phyloP scores from a whole-genome alignment of 1,284 basidiomycete genomes.

The Ceratobasidium sp. region DNA sequence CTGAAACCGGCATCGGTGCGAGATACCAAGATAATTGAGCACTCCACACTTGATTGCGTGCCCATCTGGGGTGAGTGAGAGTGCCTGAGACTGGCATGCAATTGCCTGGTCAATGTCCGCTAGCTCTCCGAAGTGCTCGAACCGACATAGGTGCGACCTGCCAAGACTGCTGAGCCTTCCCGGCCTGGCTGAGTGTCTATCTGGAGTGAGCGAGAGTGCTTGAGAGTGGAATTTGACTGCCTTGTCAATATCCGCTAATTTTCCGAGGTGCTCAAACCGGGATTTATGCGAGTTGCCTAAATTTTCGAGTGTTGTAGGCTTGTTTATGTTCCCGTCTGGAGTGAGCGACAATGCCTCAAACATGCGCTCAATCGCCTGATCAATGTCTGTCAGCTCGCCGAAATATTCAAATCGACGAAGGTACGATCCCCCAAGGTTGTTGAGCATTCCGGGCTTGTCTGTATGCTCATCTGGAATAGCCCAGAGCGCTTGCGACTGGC shows the following conservation, averaged over 20 bases:
- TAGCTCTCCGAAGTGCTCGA: too few relatives aligned
- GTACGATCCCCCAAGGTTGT: background rate
- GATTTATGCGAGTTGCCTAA: background rate
- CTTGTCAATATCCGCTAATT: background rate
- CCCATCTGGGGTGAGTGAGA: too few relatives aligned
- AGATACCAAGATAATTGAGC: too few relatives aligned
- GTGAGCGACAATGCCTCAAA: background rate
- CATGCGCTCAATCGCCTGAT: background rate
- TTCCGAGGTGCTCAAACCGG: background rate
- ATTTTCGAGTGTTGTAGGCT: background rate
- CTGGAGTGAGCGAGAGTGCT: background rate
- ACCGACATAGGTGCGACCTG: background rate
- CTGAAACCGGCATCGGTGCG: too few relatives aligned
- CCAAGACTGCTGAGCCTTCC: background rate
- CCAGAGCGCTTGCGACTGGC: background rate
- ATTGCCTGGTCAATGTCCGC: too few relatives aligned
- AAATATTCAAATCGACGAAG: background rate
- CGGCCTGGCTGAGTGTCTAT: background rate
- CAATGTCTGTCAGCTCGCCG: background rate
- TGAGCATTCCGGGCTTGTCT: background rate
- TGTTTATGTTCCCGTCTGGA: background rate
- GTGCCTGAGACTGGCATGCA: too few relatives aligned
- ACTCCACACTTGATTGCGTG: too few relatives aligned
- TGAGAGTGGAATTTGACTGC: background rate
- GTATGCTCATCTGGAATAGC: background rate